phyloP scores from a whole-genome alignment of 768 basidiomycete genomes.

The Leccinum rimulosum region DNA sequence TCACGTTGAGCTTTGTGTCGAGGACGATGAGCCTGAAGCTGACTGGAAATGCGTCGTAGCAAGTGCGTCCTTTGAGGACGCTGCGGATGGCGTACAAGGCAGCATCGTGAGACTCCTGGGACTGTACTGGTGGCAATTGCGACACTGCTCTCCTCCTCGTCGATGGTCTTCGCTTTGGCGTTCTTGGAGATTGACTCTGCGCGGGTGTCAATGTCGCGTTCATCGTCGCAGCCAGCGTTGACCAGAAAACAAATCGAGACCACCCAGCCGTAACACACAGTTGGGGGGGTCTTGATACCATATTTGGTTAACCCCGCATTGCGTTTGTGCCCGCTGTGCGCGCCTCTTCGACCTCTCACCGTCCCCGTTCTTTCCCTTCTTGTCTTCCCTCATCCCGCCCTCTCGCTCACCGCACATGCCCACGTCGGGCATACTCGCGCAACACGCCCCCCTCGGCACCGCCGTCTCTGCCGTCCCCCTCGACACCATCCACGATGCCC shows the following conservation, averaged over 20 bases:
- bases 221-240: constrained; percentile 31
- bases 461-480: constrained; percentile 6
- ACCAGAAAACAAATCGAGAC: background rate
- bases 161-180: constrained; percentile 53
- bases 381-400: background rate
- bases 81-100: constrained; percentile 69
- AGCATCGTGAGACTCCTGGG: constrained; percentile 63
- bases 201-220: constrained; percentile 49
- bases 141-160: constrained; percentile 56
- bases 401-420: constrained; percentile 1
- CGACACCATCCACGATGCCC: constrained; percentile 4
- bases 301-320: constrained; percentile 10
- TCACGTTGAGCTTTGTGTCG: constrained; percentile 93
- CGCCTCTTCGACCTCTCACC: background rate
- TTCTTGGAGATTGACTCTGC: constrained; percentile 41
- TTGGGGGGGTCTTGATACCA: constrained; percentile 17
- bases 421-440: constrained; percentile 7
- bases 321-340: constrained; percentile 13
- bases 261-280: background rate
- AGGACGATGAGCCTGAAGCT: constrained; percentile 95
- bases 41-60: constrained; percentile 97
- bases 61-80: constrained; percentile 81
- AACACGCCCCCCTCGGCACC: background rate
- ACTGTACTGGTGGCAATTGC: constrained; percentile 51
- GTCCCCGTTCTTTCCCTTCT: no score